A percentile compares a stretch with the other conserved stretches of the same genome.
phyloP scores from a whole-genome alignment of 1,284 basidiomycete species.

The Sanghuangporus baumii region DNA sequence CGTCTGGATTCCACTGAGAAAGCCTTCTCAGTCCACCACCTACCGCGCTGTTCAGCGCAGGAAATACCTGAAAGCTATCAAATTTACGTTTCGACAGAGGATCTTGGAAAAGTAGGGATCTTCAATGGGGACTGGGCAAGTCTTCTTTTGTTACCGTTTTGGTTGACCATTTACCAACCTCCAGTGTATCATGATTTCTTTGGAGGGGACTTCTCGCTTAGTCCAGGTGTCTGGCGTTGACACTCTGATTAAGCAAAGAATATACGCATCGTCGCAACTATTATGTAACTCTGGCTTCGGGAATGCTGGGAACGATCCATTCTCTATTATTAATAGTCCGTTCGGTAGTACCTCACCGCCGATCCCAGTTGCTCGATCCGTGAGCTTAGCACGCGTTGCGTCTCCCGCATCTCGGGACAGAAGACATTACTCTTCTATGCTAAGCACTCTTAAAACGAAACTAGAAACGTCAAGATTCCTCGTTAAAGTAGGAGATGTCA shows the following conservation, averaged over 20 bases:
- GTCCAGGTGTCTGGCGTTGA: constrained; percentile 56
- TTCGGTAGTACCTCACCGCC: constrained; percentile 51
- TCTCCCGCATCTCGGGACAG: constrained; percentile 76
- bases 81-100: constrained; percentile 52
- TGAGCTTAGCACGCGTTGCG: constrained; percentile 82
- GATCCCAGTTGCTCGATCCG: constrained; percentile 65
- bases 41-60: background rate
- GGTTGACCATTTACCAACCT: background rate
- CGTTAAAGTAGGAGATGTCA: constrained; percentile 76
- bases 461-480: constrained; percentile 59
- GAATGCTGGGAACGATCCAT: background rate
- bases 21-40: background rate
- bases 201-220: constrained; percentile 33
- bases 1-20: constrained; percentile 16
- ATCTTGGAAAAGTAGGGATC: constrained; percentile 69
- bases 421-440: constrained; percentile 65
- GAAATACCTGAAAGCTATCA: constrained; percentile 40
- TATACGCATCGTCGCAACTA: constrained; percentile 41
- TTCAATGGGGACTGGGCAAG: constrained; percentile 88
- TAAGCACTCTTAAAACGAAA: constrained; percentile 62
- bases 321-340: constrained; percentile 43
- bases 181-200: background rate
- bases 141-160: constrained; percentile 14
- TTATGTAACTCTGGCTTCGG: background rate
- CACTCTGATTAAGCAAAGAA: constrained; percentile 28